Evolutionary conservation across 2,329 filamentous ascomycete species (phyloP).

Genomic region (Emydomyces testavorans): DNA sequence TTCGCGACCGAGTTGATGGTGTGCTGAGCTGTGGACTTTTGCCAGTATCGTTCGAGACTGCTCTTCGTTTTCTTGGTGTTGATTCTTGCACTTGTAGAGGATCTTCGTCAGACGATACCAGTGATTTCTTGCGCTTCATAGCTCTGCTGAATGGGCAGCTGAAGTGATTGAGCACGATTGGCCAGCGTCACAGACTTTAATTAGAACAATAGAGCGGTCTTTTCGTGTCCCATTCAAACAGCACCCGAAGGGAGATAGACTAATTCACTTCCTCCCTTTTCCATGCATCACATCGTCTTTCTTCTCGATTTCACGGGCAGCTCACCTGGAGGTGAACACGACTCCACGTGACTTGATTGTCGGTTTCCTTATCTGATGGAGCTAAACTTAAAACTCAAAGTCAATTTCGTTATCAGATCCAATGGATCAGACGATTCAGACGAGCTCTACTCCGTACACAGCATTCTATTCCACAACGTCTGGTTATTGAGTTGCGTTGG

Average conservation of each 20-base stretch:
- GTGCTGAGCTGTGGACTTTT: slow-evolving; percentile 21
- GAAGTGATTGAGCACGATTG: not conserved
- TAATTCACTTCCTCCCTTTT: not conserved
- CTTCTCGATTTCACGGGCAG: not conserved
- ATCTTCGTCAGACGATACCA: slow-evolving; percentile 26
- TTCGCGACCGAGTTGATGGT: slow-evolving; percentile 20
- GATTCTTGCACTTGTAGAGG: slow-evolving; percentile 23
- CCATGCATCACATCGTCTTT: not conserved
- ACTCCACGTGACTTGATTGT: slow-evolving; percentile 6
- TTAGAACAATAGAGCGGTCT: too few relatives aligned
- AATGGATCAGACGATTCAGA: not conserved
- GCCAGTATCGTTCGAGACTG: slow-evolving; percentile 19
- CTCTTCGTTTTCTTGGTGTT: slow-evolving; percentile 32
- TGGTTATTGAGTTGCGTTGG: too few relatives aligned
- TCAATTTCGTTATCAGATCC: slow-evolving; percentile 10
- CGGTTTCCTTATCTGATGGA: not conserved
- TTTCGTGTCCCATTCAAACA: too few relatives aligned
- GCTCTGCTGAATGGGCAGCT: not conserved
- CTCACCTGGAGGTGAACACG: not conserved
- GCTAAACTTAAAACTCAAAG: not conserved
- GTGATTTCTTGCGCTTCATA: slow-evolving; percentile 36
- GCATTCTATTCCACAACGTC: too few relatives aligned
- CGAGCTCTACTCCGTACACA: too few relatives aligned
- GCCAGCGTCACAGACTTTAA: too few relatives aligned
- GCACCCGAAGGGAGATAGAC: too few relatives aligned